Conservation (phyloP, 441 rosid genomes). For the Daphne laureola region DNA sequence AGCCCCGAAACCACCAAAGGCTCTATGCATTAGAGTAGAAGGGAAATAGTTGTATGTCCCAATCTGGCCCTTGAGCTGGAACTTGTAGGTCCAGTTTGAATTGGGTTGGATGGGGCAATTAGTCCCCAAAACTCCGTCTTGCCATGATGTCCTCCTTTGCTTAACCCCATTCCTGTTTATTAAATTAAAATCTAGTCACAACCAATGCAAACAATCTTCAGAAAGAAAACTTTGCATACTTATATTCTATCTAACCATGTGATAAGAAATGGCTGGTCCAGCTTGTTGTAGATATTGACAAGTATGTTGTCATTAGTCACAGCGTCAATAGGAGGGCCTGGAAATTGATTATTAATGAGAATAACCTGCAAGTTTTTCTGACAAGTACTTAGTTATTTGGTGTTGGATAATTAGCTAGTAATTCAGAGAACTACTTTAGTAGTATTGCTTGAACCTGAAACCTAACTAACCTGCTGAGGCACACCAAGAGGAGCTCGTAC, state of each 20-base stretch:
- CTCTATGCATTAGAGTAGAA: constrained; percentile 59
- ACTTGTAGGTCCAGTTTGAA: constrained; percentile 62
- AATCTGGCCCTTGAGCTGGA: constrained; percentile 73
- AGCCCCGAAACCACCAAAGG: constrained; percentile 70
- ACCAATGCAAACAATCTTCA: no score
- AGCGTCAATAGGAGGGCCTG: constrained; percentile 64
- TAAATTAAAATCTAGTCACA: background rate
- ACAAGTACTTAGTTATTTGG: no score
- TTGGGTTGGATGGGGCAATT: constrained; percentile 71
- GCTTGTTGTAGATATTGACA: constrained; percentile 47
- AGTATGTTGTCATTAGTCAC: constrained; percentile 65
- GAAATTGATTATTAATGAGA: constrained; percentile 68
- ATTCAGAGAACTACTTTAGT: no score
- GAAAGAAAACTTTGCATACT: no score
- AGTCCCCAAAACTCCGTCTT: constrained; percentile 82
- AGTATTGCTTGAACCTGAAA: background rate
- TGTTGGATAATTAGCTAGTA: no score
- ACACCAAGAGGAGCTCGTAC: constrained; percentile 34
- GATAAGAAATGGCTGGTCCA: constrained; percentile 66
- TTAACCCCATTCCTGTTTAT: constrained; percentile 58
- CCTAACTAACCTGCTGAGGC: constrained; percentile 31
- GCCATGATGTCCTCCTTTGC: constrained; percentile 67
- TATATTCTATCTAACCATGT: constrained; percentile 37
- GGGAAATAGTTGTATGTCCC: constrained; percentile 61
- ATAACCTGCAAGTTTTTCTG: constrained; percentile 37